Evolutionary conservation across 2,329 filamentous ascomycete genomes (phyloP), one percentile per base, ranked within the genome.

Genomic region (Fusarium hainanense): DNA sequence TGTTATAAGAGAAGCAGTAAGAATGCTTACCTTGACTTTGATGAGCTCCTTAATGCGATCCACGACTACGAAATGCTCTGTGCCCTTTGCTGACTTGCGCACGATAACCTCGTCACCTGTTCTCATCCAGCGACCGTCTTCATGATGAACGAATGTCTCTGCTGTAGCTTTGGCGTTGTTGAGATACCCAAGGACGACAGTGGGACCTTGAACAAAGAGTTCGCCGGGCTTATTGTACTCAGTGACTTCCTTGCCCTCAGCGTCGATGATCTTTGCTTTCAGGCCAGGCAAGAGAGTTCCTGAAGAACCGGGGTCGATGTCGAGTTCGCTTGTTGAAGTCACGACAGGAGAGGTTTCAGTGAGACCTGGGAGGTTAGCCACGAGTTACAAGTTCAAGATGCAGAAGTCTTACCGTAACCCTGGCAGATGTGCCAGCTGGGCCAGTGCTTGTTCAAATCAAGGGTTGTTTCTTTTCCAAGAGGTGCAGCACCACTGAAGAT

Each of bases 101-200:
- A 97, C 82, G 5, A 95, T 83, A 0, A 91, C 93, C 77, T 97
- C 93, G 74, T 98, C 94, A 8, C 94, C 94, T 0, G 94, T 97
- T 42, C 87, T 88, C 85, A 97, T 89, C 88, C 93, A 96, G 68
- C 89, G 81, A 12, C 89, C 89, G 69, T 94, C 90, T 3, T 89
- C 84, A 54, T 90, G 85, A 66, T 81, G 82, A 1, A 90, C 76
- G 74, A 93, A 98, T 0, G 94, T 96, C 77, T 97, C 93, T 54
- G 87, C 84, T 21, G 90, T 97, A 5, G 94, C 93, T 75, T 92
- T 90, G 46, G 92, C 89, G 75, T 97, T 97, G 81, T 97, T 92
- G 55, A 97, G 82, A 73, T 98, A 98, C 2, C 94, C 94, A 1
- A 97, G 80, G 0, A 92, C 89, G 2, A 97, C 88, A 2, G 90